These are phyloP conservation scores for Parmelia sp. DNA, from an alignment of 495 filamentous ascomycete genomes.

Conservation along the genomic window DNA sequence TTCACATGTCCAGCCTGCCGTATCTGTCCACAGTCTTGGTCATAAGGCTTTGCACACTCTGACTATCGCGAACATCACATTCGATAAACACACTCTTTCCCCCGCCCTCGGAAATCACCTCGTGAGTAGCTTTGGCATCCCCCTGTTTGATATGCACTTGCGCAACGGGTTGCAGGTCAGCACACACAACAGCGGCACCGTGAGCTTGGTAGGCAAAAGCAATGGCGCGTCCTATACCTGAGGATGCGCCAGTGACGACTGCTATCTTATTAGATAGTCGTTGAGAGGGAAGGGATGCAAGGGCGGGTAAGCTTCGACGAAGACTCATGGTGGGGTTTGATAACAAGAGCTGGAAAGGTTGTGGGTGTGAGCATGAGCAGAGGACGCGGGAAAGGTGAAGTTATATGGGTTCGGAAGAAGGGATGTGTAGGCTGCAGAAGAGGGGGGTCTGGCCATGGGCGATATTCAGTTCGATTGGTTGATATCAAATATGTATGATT, in stretches of 20 bases:
- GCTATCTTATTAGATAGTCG: background rate
- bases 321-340: background rate
- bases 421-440: no score
- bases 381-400: no score
- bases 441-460: no score
- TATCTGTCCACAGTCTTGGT: conserved; percentile 32
- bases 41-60: conserved; percentile 36
- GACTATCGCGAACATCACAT: conserved; percentile 39
- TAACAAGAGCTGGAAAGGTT: background rate
- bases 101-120: conserved; percentile 32
- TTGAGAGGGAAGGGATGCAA: background rate
- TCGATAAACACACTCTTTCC: conserved; percentile 40
- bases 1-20: conserved; percentile 46
- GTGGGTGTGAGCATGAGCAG: no score
- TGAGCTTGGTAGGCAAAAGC: conserved; percentile 34
- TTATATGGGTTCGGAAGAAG: no score
- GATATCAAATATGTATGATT: no score
- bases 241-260: background rate
- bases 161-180: conserved; percentile 34
- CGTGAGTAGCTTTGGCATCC: conserved; percentile 34
- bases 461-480: no score
- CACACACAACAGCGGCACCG: conserved; percentile 44
- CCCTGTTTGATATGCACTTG: conserved; percentile 28
- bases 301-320: background rate
- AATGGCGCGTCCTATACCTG: background rate